Conservation (phyloP, 169 alveolate species). For the Plasmodium gaboni region DNA sequence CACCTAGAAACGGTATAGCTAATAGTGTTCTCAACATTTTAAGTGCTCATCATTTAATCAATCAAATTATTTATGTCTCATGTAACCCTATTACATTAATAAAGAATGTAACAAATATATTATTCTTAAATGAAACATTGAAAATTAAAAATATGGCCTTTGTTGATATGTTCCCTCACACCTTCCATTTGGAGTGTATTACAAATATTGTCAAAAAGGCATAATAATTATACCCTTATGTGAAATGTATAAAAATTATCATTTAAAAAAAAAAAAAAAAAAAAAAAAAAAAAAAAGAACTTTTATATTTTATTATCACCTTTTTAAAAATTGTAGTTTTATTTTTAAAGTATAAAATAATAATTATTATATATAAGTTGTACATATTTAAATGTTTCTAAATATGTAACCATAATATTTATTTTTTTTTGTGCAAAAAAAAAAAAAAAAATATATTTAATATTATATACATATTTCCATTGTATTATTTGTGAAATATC, state of each 20-base stretch:
- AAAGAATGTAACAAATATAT: slow-evolving; percentile 56
- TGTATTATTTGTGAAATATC: no score
- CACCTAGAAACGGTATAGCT: slow-evolving; percentile 75
- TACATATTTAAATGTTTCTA: no score
- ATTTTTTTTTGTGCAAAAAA: no score
- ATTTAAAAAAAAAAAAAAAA: background rate
- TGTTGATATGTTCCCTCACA: slow-evolving; percentile 77
- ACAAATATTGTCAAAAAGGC: slow-evolving; percentile 30
- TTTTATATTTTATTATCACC: background rate
- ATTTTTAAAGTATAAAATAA: no score
- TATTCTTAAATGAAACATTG: slow-evolving; percentile 60
- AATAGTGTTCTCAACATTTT: slow-evolving; percentile 53
- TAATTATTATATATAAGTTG: no score
- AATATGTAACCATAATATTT: no score
- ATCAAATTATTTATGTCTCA: slow-evolving; percentile 75
- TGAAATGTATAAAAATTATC: background rate
- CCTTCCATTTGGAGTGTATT: slow-evolving; percentile 74
- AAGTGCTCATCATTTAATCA: slow-evolving; percentile 43
- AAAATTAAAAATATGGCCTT: slow-evolving; percentile 63
- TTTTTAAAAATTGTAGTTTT: no score
- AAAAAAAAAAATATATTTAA: no score
- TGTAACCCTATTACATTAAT: slow-evolving; percentile 63
- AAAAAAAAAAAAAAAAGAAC: background rate
- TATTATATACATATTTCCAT: no score
- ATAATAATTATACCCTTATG: background rate